phyloP scores from a whole-genome alignment of 495 filamentous ascomycete genomes.

The Aspergillus baeticus region DNA sequence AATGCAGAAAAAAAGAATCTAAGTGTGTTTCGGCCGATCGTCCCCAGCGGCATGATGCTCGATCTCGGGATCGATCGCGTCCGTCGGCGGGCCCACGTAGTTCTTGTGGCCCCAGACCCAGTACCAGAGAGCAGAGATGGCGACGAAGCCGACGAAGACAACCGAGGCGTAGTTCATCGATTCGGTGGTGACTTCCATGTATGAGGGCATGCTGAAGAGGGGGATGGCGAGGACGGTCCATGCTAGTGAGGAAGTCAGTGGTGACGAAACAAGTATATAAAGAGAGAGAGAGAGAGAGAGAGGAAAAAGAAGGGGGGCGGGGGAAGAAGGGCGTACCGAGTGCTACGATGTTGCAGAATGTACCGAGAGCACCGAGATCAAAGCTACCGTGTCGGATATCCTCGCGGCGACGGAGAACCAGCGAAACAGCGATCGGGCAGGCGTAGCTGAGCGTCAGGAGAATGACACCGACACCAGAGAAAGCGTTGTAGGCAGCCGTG shows the following conservation, averaged over 20 bases:
- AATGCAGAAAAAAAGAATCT: background rate
- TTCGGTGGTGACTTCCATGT: slow-evolving; percentile 29
- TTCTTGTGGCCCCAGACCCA: slow-evolving; percentile 54
- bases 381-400: slow-evolving; percentile 46
- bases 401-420: slow-evolving; percentile 43
- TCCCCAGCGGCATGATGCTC: background rate
- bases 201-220: slow-evolving; percentile 44
- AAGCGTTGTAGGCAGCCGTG: slow-evolving; percentile 62
- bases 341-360: slow-evolving; percentile 48
- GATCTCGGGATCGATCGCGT: slow-evolving; percentile 5
- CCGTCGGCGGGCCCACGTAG: slow-evolving; percentile 25
- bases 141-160: slow-evolving; percentile 55
- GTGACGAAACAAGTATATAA: background rate
- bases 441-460: slow-evolving; percentile 62
- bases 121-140: slow-evolving; percentile 57
- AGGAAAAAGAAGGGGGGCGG: too few relatives aligned
- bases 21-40: background rate
- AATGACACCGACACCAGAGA: slow-evolving; percentile 66
- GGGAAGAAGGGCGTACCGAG: slow-evolving; percentile 18
- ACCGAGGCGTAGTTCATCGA: slow-evolving; percentile 57
- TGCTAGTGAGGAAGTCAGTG: slow-evolving; percentile 24
- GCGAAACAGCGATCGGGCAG: slow-evolving; percentile 59
- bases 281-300: background rate
- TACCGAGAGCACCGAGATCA: slow-evolving; percentile 51
- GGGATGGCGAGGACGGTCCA: slow-evolving; percentile 59